Evolutionary conservation across 176 grass and related monocot species (phyloP).

Genomic region (Ensete ventricosum): DNA sequence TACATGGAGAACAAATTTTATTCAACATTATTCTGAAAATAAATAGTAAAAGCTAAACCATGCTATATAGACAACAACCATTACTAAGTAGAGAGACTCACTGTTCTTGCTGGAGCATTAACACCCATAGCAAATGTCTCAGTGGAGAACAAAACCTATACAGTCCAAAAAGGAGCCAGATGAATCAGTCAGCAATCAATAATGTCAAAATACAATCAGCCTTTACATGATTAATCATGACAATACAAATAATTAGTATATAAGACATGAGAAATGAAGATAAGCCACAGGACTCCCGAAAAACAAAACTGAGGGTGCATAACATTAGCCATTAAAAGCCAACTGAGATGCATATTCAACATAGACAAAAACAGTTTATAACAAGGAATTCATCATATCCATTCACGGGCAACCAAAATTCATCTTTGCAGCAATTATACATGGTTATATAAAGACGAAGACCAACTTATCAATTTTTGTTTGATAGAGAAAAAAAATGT

Average conservation of each 20-base stretch:
- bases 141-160: slow-evolving; percentile 87
- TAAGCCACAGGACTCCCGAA: not conserved
- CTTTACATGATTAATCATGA: not conserved
- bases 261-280: not conserved
- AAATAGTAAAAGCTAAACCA: not conserved
- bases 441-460: not conserved
- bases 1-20: not conserved
- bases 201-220: not conserved
- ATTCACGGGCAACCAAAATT: not conserved
- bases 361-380: not conserved
- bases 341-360: not conserved
- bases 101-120: slow-evolving; percentile 92
- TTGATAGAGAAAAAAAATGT: not conserved
- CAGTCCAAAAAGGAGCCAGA: not conserved
- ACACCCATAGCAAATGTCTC: slow-evolving; percentile 99
- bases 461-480: not conserved
- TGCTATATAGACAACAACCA: not conserved
- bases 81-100: slow-evolving; percentile 26
- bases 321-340: not conserved
- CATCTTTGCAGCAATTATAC: not conserved
- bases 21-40: not conserved
- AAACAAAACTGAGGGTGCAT: not conserved
- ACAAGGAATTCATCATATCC: not conserved
- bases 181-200: not conserved
- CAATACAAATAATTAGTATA: not conserved